Percentiles rank a stretch among this genome's conserved stretches.
phyloP scores from a whole-genome alignment of 2,329 filamentous ascomycete genomes.

The Coccinonectria pachysandricola region DNA sequence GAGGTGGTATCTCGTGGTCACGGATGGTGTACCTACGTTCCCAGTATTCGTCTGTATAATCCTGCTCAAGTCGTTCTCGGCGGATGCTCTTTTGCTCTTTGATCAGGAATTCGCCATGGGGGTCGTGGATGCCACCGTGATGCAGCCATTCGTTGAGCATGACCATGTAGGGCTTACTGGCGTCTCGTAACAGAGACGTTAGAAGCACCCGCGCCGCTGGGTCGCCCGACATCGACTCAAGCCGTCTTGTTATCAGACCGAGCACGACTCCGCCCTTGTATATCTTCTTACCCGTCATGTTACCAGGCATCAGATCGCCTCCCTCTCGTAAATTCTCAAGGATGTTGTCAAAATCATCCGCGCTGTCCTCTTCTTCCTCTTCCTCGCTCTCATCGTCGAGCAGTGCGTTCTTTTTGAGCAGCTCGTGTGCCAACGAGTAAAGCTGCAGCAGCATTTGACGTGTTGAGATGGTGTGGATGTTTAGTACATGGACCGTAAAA shows the following conservation, averaged over 20 bases:
- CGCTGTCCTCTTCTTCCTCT: constrained; percentile 52
- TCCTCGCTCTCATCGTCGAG: constrained; percentile 72
- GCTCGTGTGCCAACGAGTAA: constrained; percentile 76
- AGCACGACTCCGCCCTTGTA: constrained; percentile 97
- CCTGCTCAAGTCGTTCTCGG: constrained; percentile 80
- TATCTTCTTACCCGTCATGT: constrained; percentile 77
- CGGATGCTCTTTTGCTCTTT: constrained; percentile 94
- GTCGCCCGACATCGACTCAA: constrained; percentile 88
- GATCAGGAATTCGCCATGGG: constrained; percentile 86
- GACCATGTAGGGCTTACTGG: constrained; percentile 88
- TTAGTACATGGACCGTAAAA: constrained; percentile 88
- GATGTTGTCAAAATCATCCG: constrained; percentile 82
- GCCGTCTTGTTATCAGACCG: constrained; percentile 69
- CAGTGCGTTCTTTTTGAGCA: constrained; percentile 78
- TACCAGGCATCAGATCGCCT: constrained; percentile 67
- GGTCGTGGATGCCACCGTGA: constrained; percentile 88
- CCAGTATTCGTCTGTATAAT: constrained; percentile 99
- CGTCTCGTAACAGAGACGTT: constrained; percentile 72
- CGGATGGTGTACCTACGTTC: constrained; percentile 94
- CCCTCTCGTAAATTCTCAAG: constrained; percentile 82
- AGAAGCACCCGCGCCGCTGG: constrained; percentile 75
- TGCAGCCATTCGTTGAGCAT: constrained; percentile 99
- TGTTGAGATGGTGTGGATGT: constrained; percentile 82
- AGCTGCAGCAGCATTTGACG: constrained; percentile 86
- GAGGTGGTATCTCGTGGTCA: constrained; percentile 82